Percentiles rank a stretch among this genome's conserved stretches.
Conservation (phyloP, 2,329 filamentous ascomycete species). For the Colletotrichum limetticola region DNA sequence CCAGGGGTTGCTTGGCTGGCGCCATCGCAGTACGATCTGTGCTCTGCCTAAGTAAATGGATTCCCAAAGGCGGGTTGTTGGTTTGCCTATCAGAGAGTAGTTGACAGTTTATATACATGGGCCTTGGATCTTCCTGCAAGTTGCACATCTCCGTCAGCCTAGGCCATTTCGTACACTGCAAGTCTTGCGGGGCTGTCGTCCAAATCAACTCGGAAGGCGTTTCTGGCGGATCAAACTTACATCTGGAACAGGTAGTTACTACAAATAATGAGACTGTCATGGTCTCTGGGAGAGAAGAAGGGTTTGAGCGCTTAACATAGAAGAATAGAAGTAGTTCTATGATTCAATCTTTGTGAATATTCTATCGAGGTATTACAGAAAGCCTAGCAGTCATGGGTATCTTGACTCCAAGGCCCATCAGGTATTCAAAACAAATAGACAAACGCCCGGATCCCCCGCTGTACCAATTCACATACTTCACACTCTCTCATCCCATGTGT, state of each 20-base stretch:
- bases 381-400: background rate
- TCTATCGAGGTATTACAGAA: background rate
- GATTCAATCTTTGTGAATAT: background rate
- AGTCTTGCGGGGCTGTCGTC: background rate
- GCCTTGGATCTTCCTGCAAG: too few relatives aligned
- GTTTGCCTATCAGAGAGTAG: too few relatives aligned
- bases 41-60: background rate
- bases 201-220: background rate
- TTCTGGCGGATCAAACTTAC: too few relatives aligned
- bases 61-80: too few relatives aligned
- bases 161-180: too few relatives aligned
- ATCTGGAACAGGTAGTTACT: background rate
- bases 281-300: background rate
- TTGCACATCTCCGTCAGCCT: too few relatives aligned
- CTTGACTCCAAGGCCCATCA: background rate
- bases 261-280: background rate
- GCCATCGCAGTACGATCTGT: background rate
- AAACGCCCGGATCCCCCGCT: background rate
- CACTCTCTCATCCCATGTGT: background rate
- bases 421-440: background rate
- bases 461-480: too few relatives aligned
- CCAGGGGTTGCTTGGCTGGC: background rate
- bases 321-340: background rate
- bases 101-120: too few relatives aligned
- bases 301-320: background rate